phyloP scores from a whole-genome alignment of 176 grass and related monocot species.

The Phoenix roebelenii region DNA sequence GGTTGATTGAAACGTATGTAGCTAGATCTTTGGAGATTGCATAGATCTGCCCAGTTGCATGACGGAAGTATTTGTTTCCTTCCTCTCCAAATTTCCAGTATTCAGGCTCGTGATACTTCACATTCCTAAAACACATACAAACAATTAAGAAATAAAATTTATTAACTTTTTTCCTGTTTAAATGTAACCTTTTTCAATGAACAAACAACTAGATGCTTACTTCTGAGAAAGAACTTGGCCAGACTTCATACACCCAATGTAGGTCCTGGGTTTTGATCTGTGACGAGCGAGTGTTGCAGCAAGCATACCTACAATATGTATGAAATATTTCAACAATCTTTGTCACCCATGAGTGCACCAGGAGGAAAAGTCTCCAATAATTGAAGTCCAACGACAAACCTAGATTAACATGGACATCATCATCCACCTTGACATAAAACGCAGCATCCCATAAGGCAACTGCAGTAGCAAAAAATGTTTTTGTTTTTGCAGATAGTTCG shows the following conservation, averaged over 20 bases:
- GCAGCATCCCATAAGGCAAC: constrained; percentile 87
- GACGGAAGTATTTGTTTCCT: constrained; percentile 87
- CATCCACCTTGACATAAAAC: constrained; percentile 98
- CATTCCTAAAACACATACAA: constrained; percentile 48
- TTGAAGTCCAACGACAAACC: constrained; percentile 21
- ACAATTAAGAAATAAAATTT: background rate
- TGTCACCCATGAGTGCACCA: background rate
- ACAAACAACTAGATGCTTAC: constrained; percentile 27
- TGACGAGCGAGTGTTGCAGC: constrained; percentile 79
- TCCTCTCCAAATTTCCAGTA: constrained; percentile 97
- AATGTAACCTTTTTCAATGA: no score
- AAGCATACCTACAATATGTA: constrained; percentile 59
- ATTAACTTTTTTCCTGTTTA: no score
- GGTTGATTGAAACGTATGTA: constrained; percentile 89
- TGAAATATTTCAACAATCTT: background rate
- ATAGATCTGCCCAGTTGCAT: constrained; percentile 93
- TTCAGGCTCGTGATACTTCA: constrained; percentile 89
- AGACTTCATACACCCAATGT: constrained; percentile 98
- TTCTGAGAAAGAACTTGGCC: constrained; percentile 84
- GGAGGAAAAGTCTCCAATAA: background rate
- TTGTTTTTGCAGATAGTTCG: constrained; percentile 91
- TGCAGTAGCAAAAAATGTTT: constrained; percentile 84
- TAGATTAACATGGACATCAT: constrained; percentile 88
- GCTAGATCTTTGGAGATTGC: constrained; percentile 85
- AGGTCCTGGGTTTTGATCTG: constrained; percentile 77